Evolutionary conservation across 2,329 filamentous ascomycete genomes (phyloP), one percentile per base, ranked within the genome.

Genomic region (Neoscytalidium dimidiatum): DNA sequence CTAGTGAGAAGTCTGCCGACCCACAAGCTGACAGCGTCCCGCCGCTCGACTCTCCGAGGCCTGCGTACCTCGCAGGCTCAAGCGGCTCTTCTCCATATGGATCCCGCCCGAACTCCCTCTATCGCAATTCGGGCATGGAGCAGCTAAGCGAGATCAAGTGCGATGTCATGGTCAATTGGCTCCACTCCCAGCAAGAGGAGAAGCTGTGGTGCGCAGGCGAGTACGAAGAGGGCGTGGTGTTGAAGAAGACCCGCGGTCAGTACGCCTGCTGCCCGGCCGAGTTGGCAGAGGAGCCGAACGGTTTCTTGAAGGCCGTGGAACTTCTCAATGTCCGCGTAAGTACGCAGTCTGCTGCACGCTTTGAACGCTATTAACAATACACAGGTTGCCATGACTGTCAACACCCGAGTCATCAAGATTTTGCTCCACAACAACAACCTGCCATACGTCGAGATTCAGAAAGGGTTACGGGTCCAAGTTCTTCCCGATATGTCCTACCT

Each of bases 371-470:
- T 66, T 68, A 52, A 73, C 66, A 35, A 8, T n/a, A 31, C 8
- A 14, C 44, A 89, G 85, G 86, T 84, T 70, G 88, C 88, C 58
- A 88, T 90, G 84, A 91, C 88, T 3, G 81, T 90, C 68, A 88
- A 86, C 71, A 90, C 88, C 3, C 81, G 83, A 66, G 84, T 90
- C 44, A 87, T 90, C 70, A 84, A 85, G 68, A 81, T 88, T 29
- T 83, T 90, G 67, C 77, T 90, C 6, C 77, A 83, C 64, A 77
- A 81, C 56, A 82, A 79, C 51, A 78, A 82, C 23, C 68, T 79
- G 23, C 78, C 84, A 17, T 88, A 84, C 68, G 85, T 90, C 9
- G 86, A 88, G 9, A 77, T 90, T 17, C 75, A 81, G 17, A 80
- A 84, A 62, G 86, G 85, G 3, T 80, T 89, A 19, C 84, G 84